These are phyloP conservation scores for Bremia lactucae DNA, from an alignment of 352 stramenopile species.

Conservation along the genomic window DNA sequence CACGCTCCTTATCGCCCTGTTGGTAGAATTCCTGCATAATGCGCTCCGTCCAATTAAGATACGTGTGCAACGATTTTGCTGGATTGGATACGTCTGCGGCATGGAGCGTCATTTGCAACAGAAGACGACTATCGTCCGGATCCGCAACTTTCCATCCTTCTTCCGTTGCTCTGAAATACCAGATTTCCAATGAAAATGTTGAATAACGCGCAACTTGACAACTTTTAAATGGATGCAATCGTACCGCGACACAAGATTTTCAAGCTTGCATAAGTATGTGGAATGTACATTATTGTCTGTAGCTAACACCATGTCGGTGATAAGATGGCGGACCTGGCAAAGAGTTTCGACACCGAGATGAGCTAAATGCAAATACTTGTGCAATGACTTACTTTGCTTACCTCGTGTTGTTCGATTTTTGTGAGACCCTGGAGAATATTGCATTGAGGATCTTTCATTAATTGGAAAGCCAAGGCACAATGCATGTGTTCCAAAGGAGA, in stretches of 20 bases:
- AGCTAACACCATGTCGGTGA: slow-evolving; percentile 82
- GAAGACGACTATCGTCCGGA: slow-evolving; percentile 56
- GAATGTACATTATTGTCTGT: slow-evolving; percentile 84
- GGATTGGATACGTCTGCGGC: slow-evolving; percentile 92
- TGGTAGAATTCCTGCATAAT: slow-evolving; percentile 91
- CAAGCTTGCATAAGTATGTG: slow-evolving; percentile 64
- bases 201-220: neutral
- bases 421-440: slow-evolving; percentile 68
- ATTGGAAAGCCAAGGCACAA: slow-evolving; percentile 64
- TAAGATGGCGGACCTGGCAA: slow-evolving; percentile 49
- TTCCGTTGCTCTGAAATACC: slow-evolving; percentile 18
- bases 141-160: slow-evolving; percentile 45
- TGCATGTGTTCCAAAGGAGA: slow-evolving; percentile 84
- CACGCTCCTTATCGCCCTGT: slow-evolving; percentile 91
- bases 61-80: slow-evolving; percentile 66
- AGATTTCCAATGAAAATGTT: neutral
- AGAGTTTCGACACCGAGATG: neutral
- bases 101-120: slow-evolving; percentile 74
- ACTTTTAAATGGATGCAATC: neutral
- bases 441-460: slow-evolving; percentile 57
- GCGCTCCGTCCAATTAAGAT: slow-evolving; percentile 80
- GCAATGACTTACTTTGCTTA: slow-evolving; percentile 2
- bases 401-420: slow-evolving; percentile 66
- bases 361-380: neutral
- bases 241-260: slow-evolving; percentile 53